Conservation (phyloP, 2,329 filamentous ascomycete species). For the Pseudocercospora fuligena region DNA sequence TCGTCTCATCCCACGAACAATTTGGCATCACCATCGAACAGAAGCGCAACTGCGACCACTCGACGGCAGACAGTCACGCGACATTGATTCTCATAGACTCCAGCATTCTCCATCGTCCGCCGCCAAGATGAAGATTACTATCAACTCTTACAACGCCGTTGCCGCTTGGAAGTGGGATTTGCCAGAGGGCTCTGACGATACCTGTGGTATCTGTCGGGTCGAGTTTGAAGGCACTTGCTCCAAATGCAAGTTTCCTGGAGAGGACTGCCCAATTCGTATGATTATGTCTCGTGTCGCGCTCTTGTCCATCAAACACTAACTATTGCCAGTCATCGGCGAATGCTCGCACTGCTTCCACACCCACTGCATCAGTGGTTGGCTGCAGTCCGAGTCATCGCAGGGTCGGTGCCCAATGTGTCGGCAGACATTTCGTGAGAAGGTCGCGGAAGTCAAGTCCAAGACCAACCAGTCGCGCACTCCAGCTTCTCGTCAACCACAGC, state of each 20-base stretch:
- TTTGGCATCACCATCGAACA: not conserved
- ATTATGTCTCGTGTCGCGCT: constrained; percentile 28
- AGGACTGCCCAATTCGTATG: constrained; percentile 89
- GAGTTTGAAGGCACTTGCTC: constrained; percentile 98
- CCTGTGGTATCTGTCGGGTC: constrained; percentile 97
- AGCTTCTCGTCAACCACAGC: constrained; percentile 6
- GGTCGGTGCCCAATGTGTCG: constrained; percentile 98
- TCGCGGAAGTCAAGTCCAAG: constrained; percentile 28
- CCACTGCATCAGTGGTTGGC: constrained; percentile 97
- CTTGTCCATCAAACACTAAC: constrained; percentile 29
- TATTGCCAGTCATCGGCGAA: constrained; percentile 78
- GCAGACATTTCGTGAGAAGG: constrained; percentile 61
- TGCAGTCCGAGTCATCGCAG: constrained; percentile 90
- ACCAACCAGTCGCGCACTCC: constrained; percentile 19
- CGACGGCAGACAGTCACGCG: not conserved
- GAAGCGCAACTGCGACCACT: not conserved
- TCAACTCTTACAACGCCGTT: constrained; percentile 90
- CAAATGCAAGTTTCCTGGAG: constrained; percentile 95
- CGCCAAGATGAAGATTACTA: constrained; percentile 84
- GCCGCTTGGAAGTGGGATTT: constrained; percentile 98
- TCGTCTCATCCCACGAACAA: too few species aligned
- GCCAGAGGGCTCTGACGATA: constrained; percentile 79
- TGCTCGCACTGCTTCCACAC: constrained; percentile 98
- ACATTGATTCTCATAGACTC: not conserved
- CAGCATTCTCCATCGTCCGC: not conserved